A percentile compares a stretch with the other conserved stretches of the same genome.
phyloP scores from a whole-genome alignment of 2,329 filamentous ascomycete species.

The Ascochyta fabae region DNA sequence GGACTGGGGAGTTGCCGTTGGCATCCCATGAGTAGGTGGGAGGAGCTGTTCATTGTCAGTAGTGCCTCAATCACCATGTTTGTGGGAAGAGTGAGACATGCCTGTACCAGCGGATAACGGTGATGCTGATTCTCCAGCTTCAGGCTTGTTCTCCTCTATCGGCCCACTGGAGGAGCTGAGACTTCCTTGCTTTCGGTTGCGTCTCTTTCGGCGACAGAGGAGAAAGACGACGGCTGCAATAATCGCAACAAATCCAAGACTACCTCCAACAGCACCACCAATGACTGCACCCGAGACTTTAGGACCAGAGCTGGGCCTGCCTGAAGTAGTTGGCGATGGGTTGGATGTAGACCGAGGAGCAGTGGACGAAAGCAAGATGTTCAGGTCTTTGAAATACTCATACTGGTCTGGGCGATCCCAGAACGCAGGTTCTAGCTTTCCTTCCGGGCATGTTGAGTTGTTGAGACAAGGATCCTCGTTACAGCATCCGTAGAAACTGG shows the following conservation, averaged over 20 bases:
- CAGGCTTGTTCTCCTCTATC: constrained; percentile 4
- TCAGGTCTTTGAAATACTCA: constrained; percentile 20
- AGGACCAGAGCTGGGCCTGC: background rate
- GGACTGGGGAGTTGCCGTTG: background rate
- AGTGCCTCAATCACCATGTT: background rate
- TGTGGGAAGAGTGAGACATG: background rate
- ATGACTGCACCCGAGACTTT: constrained; percentile 1
- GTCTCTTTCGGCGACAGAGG: constrained; percentile 3
- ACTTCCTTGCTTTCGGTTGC: background rate
- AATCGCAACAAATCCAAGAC: background rate
- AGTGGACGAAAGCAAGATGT: constrained; percentile 13
- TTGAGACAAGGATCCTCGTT: constrained; percentile 42
- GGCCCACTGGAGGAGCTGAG: background rate
- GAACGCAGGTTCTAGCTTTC: constrained; percentile 30
- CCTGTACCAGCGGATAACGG: constrained; percentile 4
- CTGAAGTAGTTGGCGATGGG: background rate
- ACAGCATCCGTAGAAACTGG: constrained; percentile 48
- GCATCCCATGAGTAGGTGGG: constrained; percentile 10
- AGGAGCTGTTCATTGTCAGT: background rate
- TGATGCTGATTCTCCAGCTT: background rate
- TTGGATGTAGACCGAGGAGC: constrained; percentile 4
- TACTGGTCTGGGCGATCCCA: constrained; percentile 22
- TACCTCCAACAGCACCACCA: constrained; percentile 10
- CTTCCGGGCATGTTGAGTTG: constrained; percentile 31
- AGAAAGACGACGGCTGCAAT: constrained; percentile 4